Base-by-base conservation (phyloP, 257 asterid genomes). In the Ilex aquifolium region DNA sequence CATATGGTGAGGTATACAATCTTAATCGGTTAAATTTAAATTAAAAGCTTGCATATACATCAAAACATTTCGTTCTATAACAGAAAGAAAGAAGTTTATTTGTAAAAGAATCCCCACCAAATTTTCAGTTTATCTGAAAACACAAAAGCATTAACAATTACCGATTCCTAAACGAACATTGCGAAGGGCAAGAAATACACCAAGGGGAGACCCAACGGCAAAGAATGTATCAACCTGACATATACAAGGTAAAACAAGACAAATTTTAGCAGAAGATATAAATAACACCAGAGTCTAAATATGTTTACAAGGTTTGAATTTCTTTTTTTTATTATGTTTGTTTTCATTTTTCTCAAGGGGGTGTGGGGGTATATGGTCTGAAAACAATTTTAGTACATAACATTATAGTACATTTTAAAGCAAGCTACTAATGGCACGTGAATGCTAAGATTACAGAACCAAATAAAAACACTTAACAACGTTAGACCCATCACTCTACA, bases 151-250 rank as follows among this genome's bases (percentile, higher is more conserved):
- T 49, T 49, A n/a, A 12, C 4, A 53, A 79, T 77, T 87, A 92
- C 99, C 99, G 0, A 82, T 82, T 66, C 99, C 99, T 55, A 93
- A 76, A 59, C 99, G 97, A 76, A 85, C 73, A 72, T 89, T 93
- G 74, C 99, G 91, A 60, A 93, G 90, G 79, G 99, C 79, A 67
- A 93, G 97, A 72, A 93, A 93, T 63, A 93, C 95, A 50, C 97
- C 99, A 69, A 93, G 94, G 51, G 99, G 99, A 54, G 99, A 90
- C 29, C 99, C 99, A 69, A 76, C 99, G n/a, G 95, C 87, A 73
- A 87, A 93, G 77, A 85, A 93, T 61, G 97, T 89, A 75, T 92
- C 97, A 53, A 89, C 99, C 98, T 91, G 87, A 67, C 63, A 78
- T 62, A 74, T 65, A 36, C 59, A 31, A 67, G 44, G 70, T 44